phyloP scores from a whole-genome alignment of 306 rosid species.

The Vigna radiata region DNA sequence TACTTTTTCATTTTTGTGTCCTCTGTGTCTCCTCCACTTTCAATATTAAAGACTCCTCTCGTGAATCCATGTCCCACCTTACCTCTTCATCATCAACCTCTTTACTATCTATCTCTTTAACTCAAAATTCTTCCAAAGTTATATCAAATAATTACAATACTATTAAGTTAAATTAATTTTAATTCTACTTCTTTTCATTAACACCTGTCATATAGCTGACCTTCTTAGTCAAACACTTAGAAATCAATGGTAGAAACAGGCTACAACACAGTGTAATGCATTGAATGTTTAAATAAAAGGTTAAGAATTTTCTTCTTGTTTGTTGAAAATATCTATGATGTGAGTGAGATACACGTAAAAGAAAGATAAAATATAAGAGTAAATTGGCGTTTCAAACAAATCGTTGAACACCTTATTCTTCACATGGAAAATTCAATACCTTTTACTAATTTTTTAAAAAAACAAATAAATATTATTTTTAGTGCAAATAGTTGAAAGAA shows the following conservation, averaged over 20 bases:
- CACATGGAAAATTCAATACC: constrained; percentile 19
- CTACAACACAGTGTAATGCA: neutral
- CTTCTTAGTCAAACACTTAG: neutral
- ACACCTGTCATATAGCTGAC: neutral
- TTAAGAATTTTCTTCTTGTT: neutral
- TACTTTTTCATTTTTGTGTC: constrained; percentile 40
- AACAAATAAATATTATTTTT: neutral
- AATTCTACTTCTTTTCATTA: neutral
- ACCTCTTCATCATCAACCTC: neutral
- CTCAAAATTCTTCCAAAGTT: neutral
- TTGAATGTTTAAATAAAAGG: neutral
- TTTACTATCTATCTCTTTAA: neutral
- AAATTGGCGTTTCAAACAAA: constrained; percentile 23
- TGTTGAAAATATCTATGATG: neutral
- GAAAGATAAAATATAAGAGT: neutral
- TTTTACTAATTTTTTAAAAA: neutral
- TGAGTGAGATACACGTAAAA: neutral
- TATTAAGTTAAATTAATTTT: neutral
- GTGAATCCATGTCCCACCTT: constrained; percentile 50
- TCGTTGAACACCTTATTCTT: constrained; percentile 13
- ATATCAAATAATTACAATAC: neutral
- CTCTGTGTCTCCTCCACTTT: constrained; percentile 49
- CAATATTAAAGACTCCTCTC: constrained; percentile 40
- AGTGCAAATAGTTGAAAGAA: neutral
- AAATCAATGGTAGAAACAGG: constrained; percentile 4